Conservation (phyloP, 768 basidiomycete species). For the Naganishia vaughanmartiniae region DNA sequence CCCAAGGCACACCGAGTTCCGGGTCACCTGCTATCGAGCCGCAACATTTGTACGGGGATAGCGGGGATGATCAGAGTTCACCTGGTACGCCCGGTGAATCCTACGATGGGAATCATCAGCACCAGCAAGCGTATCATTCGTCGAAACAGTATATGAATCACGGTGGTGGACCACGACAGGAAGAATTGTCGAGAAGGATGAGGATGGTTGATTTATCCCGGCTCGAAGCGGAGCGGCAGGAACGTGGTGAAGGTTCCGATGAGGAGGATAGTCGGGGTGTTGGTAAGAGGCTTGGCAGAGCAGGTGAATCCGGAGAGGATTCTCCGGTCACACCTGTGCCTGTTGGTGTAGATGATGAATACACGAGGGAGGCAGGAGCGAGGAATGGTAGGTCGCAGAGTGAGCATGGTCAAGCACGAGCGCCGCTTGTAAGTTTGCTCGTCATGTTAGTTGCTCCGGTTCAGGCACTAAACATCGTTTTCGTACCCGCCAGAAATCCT, state of each 20-base stretch:
- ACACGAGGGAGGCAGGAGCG: background rate
- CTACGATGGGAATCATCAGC: constrained; percentile 5
- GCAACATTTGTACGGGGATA: constrained; percentile 2
- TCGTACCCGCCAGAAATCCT: background rate
- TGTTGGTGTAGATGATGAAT: background rate
- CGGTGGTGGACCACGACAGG: constrained; percentile 9
- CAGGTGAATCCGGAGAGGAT: background rate
- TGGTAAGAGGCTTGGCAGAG: background rate
- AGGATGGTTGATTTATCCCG: constrained; percentile 18
- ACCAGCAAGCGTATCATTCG: background rate
- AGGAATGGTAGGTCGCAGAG: constrained; percentile 8
- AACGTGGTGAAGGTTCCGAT: constrained; percentile 15
- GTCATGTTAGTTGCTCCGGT: background rate
- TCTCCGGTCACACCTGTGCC: constrained; percentile 12
- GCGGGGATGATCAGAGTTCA: constrained; percentile 12
- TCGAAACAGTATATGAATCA: constrained; percentile 19
- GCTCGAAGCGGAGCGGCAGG: constrained; percentile 16
- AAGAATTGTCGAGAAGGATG: constrained; percentile 23
- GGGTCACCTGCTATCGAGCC: constrained; percentile 7
- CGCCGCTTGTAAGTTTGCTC: background rate
- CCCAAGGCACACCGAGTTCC: background rate
- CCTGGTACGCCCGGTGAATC: constrained; percentile 3
- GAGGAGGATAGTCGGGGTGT: background rate
- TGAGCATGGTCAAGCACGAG: constrained; percentile 13
- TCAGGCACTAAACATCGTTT: background rate